phyloP scores from a whole-genome alignment of 345 rosid species.

The Angophora floribunda region DNA sequence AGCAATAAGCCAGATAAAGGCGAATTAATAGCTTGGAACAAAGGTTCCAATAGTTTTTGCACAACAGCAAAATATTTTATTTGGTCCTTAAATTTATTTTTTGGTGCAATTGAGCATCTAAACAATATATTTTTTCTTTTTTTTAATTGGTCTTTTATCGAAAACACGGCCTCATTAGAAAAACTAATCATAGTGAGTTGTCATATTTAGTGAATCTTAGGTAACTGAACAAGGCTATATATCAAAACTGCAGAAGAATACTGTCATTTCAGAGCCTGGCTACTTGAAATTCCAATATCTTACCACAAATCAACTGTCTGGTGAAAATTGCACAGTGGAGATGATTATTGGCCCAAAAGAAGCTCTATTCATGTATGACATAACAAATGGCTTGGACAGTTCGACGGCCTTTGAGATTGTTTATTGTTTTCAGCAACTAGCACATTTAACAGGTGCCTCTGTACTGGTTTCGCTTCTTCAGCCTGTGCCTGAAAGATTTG shows the following conservation, averaged over 20 bases:
- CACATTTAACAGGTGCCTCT: slow-evolving; percentile 45
- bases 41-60: not conserved
- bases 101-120: not conserved
- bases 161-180: not conserved
- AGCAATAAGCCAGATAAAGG: not conserved
- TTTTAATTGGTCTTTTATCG: not conserved
- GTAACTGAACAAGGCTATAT: not conserved
- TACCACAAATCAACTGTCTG: not conserved
- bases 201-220: not conserved
- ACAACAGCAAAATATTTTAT: not conserved
- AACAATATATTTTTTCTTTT: not conserved
- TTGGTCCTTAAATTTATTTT: not conserved
- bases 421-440: slow-evolving; percentile 46
- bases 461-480: slow-evolving; percentile 24
- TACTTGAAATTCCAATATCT: not conserved
- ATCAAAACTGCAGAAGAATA: not conserved
- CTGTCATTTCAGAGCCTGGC: not conserved
- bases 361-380: slow-evolving; percentile 64
- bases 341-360: slow-evolving; percentile 58
- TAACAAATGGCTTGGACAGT: slow-evolving; percentile 60
- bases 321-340: slow-evolving; percentile 30
- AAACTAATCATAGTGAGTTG: not conserved
- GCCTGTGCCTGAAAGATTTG: not conserved
- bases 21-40: not conserved
- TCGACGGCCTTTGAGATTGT: slow-evolving; percentile 56